Conservation (phyloP, 345 rosid species). For the Capsella bursapastoris region DNA sequence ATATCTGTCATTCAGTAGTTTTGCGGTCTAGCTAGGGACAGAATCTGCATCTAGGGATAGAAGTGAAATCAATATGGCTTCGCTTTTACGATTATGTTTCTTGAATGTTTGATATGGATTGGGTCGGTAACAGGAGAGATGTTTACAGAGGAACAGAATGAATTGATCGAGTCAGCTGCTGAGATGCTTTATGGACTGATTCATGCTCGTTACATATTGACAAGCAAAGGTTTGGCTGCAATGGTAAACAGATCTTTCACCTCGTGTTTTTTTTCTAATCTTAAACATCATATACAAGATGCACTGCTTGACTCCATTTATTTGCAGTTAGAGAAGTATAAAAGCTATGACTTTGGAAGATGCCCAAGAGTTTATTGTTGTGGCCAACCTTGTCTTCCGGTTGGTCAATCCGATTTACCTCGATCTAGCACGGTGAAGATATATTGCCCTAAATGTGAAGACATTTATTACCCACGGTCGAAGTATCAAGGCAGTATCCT, state of each 20-base stretch:
- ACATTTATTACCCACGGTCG: constrained; percentile 88
- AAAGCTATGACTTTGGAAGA: constrained; percentile 95
- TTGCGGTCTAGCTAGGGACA: background rate
- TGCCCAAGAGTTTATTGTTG: constrained; percentile 97
- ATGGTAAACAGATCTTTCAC: constrained; percentile 58
- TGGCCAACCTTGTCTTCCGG: constrained; percentile 94
- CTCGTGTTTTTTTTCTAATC: background rate
- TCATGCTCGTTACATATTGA: constrained; percentile 88
- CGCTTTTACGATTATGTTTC: background rate
- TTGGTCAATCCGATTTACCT: constrained; percentile 88
- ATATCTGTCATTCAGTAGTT: background rate
- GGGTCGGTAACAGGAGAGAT: constrained; percentile 67
- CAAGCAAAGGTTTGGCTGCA: constrained; percentile 92
- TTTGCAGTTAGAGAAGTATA: constrained; percentile 85
- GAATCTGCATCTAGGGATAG: constrained; percentile 14
- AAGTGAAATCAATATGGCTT: background rate
- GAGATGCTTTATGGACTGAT: constrained; percentile 97
- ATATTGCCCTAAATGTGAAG: constrained; percentile 90
- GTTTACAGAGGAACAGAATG: constrained; percentile 97
- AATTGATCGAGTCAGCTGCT: constrained; percentile 90
- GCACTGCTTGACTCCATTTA: constrained; percentile 12
- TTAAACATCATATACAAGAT: constrained; percentile 12
- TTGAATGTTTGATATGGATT: constrained; percentile 42
- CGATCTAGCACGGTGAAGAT: constrained; percentile 92
- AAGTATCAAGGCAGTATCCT: constrained; percentile 99